Evolutionary conservation across 2,329 filamentous ascomycete species (phyloP), one percentile per base, ranked within the genome.

Genomic region (Scleromitrula shiraiana): DNA sequence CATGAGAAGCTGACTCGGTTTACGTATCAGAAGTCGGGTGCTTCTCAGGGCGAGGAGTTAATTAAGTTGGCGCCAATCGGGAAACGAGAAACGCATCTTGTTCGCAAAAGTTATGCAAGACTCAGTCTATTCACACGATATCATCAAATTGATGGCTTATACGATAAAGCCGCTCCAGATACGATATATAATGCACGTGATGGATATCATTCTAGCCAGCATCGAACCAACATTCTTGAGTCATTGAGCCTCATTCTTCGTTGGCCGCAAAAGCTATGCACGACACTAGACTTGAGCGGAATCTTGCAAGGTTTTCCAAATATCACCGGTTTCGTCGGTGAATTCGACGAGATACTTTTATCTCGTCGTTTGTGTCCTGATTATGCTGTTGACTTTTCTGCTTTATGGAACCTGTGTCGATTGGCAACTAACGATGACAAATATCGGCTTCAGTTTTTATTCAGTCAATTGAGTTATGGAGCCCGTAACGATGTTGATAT

Each of bases 391-490:
- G 61, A 70, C 26, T 77, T 71, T 70, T 73, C 72, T 1, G 52
- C 65, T 0, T 56, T 76, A 10, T 64, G 69, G 1, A 64, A 63
- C 27, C 58, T 65, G 3, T 71, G 67, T 30, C 57, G 63, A 19
- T 33, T 56, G 1, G 56, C 58, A 1, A 50, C 43, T 0, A 15
- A 12, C 2, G 23, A 59, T 9, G 62, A 68, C 19, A 55, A 50
- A 9, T 68, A 65, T 42, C 53, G 43, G 2, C 53, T 76, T 14
- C 72, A 73, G 61, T 77, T 76, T 44, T 50, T 71, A 0, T 62
- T 76, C 8, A 67, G 65, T 1, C 54, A 67, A 0, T 57, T 78
- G n/a, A 64, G 69, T 0, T 78, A 71, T 50, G 56, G n/a, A n/a
- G n/a, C n/a, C n/a, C n/a, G 63, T 0, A 22, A 58, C 0, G 53